Conservation (phyloP, 305 asterid species). For the Solanum aculeatissimum region DNA sequence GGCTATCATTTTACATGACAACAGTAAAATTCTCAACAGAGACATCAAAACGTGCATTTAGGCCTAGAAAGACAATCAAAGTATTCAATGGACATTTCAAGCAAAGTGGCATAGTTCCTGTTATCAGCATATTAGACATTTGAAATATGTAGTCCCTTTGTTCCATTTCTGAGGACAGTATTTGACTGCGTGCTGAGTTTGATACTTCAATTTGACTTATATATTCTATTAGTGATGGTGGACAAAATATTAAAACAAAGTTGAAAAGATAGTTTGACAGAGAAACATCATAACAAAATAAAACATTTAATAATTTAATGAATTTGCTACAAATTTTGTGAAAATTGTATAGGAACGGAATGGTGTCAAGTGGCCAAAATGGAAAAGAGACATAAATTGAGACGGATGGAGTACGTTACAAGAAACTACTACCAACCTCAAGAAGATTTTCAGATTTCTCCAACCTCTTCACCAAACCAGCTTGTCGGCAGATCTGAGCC, state of each 20-base stretch:
- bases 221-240: not conserved
- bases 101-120: not conserved
- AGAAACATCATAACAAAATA: not conserved
- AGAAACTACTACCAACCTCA: slow-evolving; percentile 32
- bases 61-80: not conserved
- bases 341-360: not conserved
- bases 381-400: not conserved
- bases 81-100: not conserved
- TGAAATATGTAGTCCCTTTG: not conserved
- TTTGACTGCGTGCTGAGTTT: not conserved
- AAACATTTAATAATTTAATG: not conserved
- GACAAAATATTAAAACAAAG: not conserved
- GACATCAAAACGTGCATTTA: not conserved
- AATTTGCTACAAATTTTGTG: not conserved
- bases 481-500: slow-evolving; percentile 99
- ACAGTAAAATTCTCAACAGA: not conserved
- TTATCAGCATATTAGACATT: not conserved
- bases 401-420: not conserved
- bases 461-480: slow-evolving; percentile 94
- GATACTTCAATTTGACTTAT: not conserved
- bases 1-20: not conserved
- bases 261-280: not conserved
- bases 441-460: slow-evolving; percentile 86
- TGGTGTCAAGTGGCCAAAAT: not conserved
- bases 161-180: not conserved